Evolutionary conservation across 352 stramenopile genomes (phyloP), one percentile per base, ranked within the genome.

Genomic region (Phytophthora megakarya): DNA sequence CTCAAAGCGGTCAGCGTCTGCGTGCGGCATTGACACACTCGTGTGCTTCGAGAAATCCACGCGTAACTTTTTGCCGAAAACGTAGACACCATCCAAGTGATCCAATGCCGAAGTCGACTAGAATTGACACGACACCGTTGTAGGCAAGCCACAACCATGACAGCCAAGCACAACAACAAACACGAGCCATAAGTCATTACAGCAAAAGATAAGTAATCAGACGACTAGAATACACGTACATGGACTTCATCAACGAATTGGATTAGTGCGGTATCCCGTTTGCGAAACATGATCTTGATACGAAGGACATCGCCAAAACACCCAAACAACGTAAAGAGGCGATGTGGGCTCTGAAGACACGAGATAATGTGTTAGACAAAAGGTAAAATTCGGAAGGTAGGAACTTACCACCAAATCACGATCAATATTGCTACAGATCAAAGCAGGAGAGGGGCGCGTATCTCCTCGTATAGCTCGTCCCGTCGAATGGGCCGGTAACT

Each of bases 281-380:
- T 94, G 26, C 82, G 80, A 57, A 92, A 94, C 86, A 94, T 94
- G 63, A 94, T 86, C 59, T 94, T 94, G 57, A 94, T 79, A 23
- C 86, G 86, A 53, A 92, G 52, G 18, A 94, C 86, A 38, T 94
- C 86, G 21, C 86, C 86, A 70, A 90, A 94, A 63, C 86, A 94
- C 13, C 86, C 83, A 62, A 94, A 94, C 23, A 94, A 80, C 35
- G 86, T 92, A 43, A 94, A 94, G 10, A 92, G 63, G n/a, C 68
- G 70, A 7, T 87, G 70, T 5, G 83, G 79, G 11, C 68, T 82
- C 84, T 93, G 61, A 58, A 21, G n/a, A 32, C 28, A 44, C 25
- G 18, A 43, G 33, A 59, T 22, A 43, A 12, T 2, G 22, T 25
- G 46, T 42, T 66, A 30, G 49, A 54, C 40, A 23, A 40, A 22